phyloP scores from a whole-genome alignment of 1,139 yeast species.

The Spathaspora jeffriesii region DNA sequence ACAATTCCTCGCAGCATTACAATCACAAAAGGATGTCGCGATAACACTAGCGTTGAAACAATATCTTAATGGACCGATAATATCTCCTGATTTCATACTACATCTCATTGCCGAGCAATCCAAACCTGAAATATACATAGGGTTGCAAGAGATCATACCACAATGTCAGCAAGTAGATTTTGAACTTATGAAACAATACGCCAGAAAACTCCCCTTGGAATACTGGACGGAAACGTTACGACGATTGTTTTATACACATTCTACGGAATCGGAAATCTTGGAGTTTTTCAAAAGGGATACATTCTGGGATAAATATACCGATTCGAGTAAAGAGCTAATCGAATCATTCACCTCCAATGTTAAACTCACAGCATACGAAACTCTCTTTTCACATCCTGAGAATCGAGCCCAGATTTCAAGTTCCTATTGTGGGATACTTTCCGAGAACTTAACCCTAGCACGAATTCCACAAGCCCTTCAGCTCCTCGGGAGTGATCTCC shows the following conservation, averaged over 20 bases:
- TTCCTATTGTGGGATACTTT: neutral
- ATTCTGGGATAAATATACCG: conserved; percentile 3
- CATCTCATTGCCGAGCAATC: conserved; percentile 9
- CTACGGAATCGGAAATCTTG: conserved; percentile 6
- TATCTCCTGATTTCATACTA: conserved; percentile 10
- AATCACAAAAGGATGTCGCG: conserved; percentile 5
- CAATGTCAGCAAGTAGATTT: conserved; percentile 6
- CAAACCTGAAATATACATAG: conserved; percentile 7
- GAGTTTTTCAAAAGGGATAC: conserved; percentile 7
- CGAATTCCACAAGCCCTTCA: conserved; percentile 7
- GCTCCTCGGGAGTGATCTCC: conserved; percentile 7
- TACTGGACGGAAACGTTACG: conserved; percentile 5
- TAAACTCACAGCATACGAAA: conserved; percentile 7
- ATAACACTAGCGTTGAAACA: conserved; percentile 1
- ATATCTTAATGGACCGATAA: conserved; percentile 5
- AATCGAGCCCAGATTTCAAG: neutral
- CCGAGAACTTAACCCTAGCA: neutral
- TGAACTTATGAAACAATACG: conserved; percentile 16
- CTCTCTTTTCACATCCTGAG: neutral
- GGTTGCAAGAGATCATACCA: conserved; percentile 5
- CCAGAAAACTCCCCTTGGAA: conserved; percentile 1
- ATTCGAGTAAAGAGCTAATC: conserved; percentile 5
- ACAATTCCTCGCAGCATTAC: conserved; percentile 7
- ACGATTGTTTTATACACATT: conserved; percentile 5
- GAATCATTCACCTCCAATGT: conserved; percentile 2